A percentile compares a stretch with the other conserved stretches of the same genome.
Conservation (phyloP, 2,329 filamentous ascomycete genomes). For the Phialophora macrospora region DNA sequence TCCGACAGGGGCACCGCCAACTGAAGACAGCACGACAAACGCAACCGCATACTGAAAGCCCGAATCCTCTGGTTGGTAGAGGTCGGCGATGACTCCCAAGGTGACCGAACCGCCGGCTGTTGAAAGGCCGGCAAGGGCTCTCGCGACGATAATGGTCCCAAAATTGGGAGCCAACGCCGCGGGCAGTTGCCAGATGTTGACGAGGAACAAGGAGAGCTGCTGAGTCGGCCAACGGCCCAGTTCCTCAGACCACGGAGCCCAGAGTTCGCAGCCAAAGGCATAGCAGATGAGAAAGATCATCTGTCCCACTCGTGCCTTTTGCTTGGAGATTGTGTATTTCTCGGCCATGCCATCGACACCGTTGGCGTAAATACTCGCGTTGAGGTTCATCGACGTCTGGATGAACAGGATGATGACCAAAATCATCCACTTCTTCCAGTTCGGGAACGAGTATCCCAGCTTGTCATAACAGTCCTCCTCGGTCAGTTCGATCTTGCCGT, state of each 20-base stretch:
- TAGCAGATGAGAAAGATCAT: conserved; percentile 78
- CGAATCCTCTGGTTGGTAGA: conserved; percentile 63
- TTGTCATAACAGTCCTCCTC: conserved; percentile 67
- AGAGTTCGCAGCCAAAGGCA: conserved; percentile 83
- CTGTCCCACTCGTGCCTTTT: conserved; percentile 72
- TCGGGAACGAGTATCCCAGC: conserved; percentile 63
- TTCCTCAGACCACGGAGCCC: conserved; percentile 86
- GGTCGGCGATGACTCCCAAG: conserved; percentile 67
- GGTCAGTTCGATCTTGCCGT: conserved; percentile 49
- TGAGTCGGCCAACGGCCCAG: conserved; percentile 76
- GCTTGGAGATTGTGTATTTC: conserved; percentile 69
- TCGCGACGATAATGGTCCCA: conserved; percentile 69
- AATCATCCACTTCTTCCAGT: conserved; percentile 44
- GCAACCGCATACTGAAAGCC: conserved; percentile 61
- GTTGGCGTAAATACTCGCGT: conserved; percentile 73
- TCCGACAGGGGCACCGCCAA: conserved; percentile 60
- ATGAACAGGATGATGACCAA: conserved; percentile 67
- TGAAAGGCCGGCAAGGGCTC: conserved; percentile 66
- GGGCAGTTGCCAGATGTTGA: conserved; percentile 77
- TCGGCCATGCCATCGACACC: conserved; percentile 65
- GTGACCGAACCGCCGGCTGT: conserved; percentile 69
- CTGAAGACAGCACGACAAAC: conserved; percentile 64
- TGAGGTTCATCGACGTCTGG: conserved; percentile 78
- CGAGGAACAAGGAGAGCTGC: conserved; percentile 72
- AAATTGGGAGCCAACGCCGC: conserved; percentile 75